Conservation (phyloP, 2,329 filamentous ascomycete species). For the Herpotrichia juniperi region DNA sequence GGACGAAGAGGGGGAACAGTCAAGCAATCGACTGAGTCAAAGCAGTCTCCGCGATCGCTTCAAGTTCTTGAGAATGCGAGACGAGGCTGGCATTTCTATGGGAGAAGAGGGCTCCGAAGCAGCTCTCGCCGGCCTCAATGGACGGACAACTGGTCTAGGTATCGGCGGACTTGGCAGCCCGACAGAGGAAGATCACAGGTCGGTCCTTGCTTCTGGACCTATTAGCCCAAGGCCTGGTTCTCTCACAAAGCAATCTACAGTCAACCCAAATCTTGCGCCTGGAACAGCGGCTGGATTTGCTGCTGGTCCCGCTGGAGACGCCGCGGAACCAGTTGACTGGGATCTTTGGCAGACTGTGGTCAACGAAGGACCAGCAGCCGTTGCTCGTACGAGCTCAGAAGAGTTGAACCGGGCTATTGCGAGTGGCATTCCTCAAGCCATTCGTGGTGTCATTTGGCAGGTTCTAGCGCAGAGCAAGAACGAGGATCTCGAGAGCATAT, state of each 20-base stretch:
- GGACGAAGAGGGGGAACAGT: constrained; percentile 62
- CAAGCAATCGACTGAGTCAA: constrained; percentile 43
- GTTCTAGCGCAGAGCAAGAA: constrained; percentile 95
- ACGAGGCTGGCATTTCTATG: constrained; percentile 49
- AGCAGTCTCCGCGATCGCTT: constrained; percentile 55
- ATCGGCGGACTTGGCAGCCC: constrained; percentile 57
- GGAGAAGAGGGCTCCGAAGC: constrained; percentile 44
- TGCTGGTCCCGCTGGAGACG: constrained; percentile 75
- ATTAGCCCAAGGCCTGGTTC: constrained; percentile 34
- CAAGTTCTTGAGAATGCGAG: constrained; percentile 51
- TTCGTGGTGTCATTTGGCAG: constrained; percentile 98
- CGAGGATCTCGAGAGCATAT: constrained; percentile 85
- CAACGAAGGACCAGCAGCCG: constrained; percentile 88
- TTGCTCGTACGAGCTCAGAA: constrained; percentile 84
- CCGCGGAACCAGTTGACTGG: constrained; percentile 84
- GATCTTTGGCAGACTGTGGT: constrained; percentile 97
- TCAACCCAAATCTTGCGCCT: constrained; percentile 76
- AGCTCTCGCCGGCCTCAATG: constrained; percentile 49
- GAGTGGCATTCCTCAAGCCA: constrained; percentile 90
- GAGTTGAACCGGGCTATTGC: constrained; percentile 91
- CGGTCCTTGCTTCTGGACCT: constrained; percentile 24
- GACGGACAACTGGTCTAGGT: constrained; percentile 50
- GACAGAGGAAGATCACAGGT: constrained; percentile 52
- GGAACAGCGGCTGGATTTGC: constrained; percentile 85
- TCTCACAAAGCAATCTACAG: constrained; percentile 62